Evolutionary conservation across 2,329 filamentous ascomycete genomes (phyloP).

Genomic region (Geosmithia putterillii): DNA sequence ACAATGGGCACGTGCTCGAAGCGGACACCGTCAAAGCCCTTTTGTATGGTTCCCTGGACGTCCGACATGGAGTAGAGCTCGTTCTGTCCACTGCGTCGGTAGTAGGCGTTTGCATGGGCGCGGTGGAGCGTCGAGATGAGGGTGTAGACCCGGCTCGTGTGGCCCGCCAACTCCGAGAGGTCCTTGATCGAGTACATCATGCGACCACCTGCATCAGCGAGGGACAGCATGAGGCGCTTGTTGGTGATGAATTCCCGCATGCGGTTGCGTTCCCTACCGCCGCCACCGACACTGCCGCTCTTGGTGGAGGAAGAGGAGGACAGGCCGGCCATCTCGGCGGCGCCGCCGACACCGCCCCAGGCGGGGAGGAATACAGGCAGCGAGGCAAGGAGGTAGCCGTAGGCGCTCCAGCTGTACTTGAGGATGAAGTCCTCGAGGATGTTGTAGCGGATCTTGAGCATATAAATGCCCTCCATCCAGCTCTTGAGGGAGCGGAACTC

Average conservation of each 20-base stretch:
- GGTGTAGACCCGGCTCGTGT: slow-evolving; percentile 92
- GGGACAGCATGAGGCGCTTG: slow-evolving; percentile 92
- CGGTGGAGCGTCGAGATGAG: slow-evolving; percentile 90
- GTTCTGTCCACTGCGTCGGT: slow-evolving; percentile 49
- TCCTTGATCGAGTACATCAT: slow-evolving; percentile 99
- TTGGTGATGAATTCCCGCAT: slow-evolving; percentile 99
- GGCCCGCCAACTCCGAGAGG: slow-evolving; percentile 85
- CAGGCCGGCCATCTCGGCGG: slow-evolving; percentile 48
- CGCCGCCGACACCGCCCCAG: slow-evolving; percentile 76
- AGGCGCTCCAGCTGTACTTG: slow-evolving; percentile 98
- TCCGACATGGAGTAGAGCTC: slow-evolving; percentile 86
- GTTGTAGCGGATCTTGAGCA: slow-evolving; percentile 95
- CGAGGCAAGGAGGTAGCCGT: slow-evolving; percentile 87
- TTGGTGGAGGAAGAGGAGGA: slow-evolving; percentile 14
- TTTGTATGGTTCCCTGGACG: slow-evolving; percentile 85
- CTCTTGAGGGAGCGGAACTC: slow-evolving; percentile 87
- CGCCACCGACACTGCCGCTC: slow-evolving; percentile 15
- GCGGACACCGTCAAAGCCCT: slow-evolving; percentile 87
- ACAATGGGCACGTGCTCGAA: slow-evolving; percentile 90
- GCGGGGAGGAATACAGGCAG: slow-evolving; percentile 88
- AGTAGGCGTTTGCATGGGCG: slow-evolving; percentile 84
- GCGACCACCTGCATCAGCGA: slow-evolving; percentile 87
- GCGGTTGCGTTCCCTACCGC: slow-evolving; percentile 62
- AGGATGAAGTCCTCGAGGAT: slow-evolving; percentile 97
- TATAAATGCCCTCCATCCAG: slow-evolving; percentile 98